Evolutionary conservation across 2,329 filamentous ascomycete species (phyloP).

Genomic region (Dothidotthia symphoricarpi): DNA sequence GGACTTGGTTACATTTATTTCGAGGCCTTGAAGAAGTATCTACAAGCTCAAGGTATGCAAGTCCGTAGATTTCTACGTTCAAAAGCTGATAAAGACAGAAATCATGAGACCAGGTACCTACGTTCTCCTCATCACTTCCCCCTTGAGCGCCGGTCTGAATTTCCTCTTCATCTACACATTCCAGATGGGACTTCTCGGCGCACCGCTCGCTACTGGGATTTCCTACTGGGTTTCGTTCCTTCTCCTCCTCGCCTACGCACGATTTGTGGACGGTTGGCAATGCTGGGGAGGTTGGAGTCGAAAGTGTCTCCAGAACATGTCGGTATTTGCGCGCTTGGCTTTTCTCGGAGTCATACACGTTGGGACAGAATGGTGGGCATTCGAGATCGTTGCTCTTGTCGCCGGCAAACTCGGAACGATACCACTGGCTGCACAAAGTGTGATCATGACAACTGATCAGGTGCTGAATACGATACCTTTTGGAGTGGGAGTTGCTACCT

Average conservation of each 20-base stretch:
- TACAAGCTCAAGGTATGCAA: conserved; percentile 55
- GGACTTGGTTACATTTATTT: conserved; percentile 87
- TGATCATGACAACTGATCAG: conserved; percentile 88
- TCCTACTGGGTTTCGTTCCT: conserved; percentile 84
- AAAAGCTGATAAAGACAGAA: conserved; percentile 39
- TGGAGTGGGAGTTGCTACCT: conserved; percentile 78
- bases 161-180: conserved; percentile 72
- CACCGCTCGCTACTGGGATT: conserved; percentile 77
- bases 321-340: conserved; percentile 71
- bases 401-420: conserved; percentile 77
- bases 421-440: conserved; percentile 76
- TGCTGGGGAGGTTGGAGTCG: conserved; percentile 77
- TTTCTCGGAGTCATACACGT: conserved; percentile 77
- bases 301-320: conserved; percentile 64
- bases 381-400: conserved; percentile 82
- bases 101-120: conserved; percentile 66
- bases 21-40: conserved; percentile 66
- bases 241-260: conserved; percentile 70
- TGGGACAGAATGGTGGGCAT: conserved; percentile 92
- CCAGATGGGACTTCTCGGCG: conserved; percentile 70
- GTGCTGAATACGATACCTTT: conserved; percentile 84
- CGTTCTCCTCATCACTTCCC: conserved; percentile 60
- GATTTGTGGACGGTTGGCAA: conserved; percentile 67
- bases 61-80: background rate
- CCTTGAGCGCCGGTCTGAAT: conserved; percentile 58